Evolutionary conservation across 1,284 basidiomycete species (phyloP).

Genomic region (Prillingera fragicola): DNA sequence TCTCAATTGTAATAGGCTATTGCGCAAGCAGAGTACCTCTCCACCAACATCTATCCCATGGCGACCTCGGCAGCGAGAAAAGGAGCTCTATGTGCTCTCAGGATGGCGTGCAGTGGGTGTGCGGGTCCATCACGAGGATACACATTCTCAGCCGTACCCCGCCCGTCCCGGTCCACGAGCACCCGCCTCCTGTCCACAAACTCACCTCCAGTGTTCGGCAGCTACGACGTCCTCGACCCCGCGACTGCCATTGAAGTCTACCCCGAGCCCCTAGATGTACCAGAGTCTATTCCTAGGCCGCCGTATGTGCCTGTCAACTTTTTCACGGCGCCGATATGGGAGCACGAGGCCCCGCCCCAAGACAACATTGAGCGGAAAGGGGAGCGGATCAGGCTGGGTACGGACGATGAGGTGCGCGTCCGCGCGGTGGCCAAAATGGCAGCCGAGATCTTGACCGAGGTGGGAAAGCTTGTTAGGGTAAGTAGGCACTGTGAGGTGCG

Average conservation of each 20-base stretch:
- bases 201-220: conserved; percentile 27
- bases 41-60: no score
- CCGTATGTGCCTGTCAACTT: conserved; percentile 54
- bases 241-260: conserved; percentile 30
- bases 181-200: no score
- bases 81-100: no score
- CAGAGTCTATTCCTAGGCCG: conserved; percentile 57
- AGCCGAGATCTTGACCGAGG: conserved; percentile 57
- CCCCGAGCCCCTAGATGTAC: conserved; percentile 54
- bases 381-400: conserved; percentile 55
- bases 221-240: conserved; percentile 30
- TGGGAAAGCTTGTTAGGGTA: conserved; percentile 58
- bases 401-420: conserved; percentile 57
- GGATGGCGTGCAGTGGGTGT: no score
- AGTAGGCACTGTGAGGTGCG: conserved; percentile 19
- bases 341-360: conserved; percentile 49
- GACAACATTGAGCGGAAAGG: conserved; percentile 14
- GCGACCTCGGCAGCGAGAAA: no score
- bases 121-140: no score
- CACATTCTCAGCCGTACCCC: no score
- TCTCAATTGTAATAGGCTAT: no score
- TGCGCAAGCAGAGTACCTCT: no score
- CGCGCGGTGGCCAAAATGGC: conserved; percentile 61
- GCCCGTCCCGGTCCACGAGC: no score
- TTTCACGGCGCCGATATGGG: conserved; percentile 47